Evolutionary conservation across 1,284 basidiomycete species (phyloP).

Genomic region (Marasmius fiardii): DNA sequence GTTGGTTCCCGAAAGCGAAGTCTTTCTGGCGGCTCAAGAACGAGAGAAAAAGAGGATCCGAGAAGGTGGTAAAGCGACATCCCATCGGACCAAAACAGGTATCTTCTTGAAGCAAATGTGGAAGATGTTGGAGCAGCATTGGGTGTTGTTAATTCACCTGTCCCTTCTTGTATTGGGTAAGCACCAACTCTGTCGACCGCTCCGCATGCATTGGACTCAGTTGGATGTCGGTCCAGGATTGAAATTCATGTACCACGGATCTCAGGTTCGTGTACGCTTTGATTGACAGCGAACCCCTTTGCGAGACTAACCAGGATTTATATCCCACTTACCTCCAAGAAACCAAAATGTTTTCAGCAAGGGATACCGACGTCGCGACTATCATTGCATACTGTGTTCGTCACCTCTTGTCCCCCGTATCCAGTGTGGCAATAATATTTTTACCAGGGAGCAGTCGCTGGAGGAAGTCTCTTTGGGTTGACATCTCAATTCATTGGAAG

Average conservation of each 20-base stretch:
- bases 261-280: slow-evolving; percentile 43
- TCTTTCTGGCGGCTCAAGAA: slow-evolving; percentile 67
- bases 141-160: slow-evolving; percentile 85
- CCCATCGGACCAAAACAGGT: slow-evolving; percentile 28
- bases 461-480: slow-evolving; percentile 78
- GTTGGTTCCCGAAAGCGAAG: slow-evolving; percentile 76
- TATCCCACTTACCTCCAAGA: slow-evolving; percentile 5
- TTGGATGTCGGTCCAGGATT: slow-evolving; percentile 50
- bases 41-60: slow-evolving; percentile 38
- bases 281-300: background rate
- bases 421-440: slow-evolving; percentile 1
- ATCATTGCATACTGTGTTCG: slow-evolving; percentile 5
- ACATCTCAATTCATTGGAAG: slow-evolving; percentile 85
- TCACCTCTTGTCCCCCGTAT: background rate
- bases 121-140: slow-evolving; percentile 81
- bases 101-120: slow-evolving; percentile 72
- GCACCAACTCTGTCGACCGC: slow-evolving; percentile 20
- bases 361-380: background rate
- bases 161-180: slow-evolving; percentile 74
- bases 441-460: slow-evolving; percentile 70
- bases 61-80: slow-evolving; percentile 47
- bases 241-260: slow-evolving; percentile 92
- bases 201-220: background rate
- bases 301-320: background rate
- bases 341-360: slow-evolving; percentile 29